Percentiles rank a stretch among this genome's conserved stretches.
Evolutionary conservation across 257 asterid species (phyloP).

Genomic region (Fraxinus cuspidata): DNA sequence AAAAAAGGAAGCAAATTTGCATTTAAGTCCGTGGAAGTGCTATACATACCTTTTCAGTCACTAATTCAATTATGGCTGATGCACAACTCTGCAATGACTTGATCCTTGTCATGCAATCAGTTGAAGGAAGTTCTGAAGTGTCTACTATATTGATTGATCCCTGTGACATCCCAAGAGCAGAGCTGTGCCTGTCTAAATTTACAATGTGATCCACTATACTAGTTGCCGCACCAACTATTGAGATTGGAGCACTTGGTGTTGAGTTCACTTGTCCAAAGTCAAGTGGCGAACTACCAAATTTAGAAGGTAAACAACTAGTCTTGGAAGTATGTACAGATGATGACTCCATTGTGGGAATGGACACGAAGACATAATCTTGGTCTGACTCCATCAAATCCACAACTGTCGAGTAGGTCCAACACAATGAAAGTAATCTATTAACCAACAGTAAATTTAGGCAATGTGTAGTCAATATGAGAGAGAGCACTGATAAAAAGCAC

Average conservation of each 20-base stretch:
- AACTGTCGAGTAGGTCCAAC: slow-evolving; percentile 43
- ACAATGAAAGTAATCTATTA: slow-evolving; percentile 14
- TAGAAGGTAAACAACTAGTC: slow-evolving; percentile 46
- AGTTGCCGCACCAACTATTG: slow-evolving; percentile 44
- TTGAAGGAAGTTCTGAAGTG: slow-evolving; percentile 55
- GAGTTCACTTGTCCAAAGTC: slow-evolving; percentile 38
- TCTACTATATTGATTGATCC: slow-evolving; percentile 49
- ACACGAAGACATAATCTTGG: slow-evolving; percentile 80
- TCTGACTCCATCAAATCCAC: slow-evolving; percentile 69
- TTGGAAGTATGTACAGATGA: slow-evolving; percentile 54
- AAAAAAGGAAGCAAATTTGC: background rate
- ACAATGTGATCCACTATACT: slow-evolving; percentile 42
- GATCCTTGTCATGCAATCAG: slow-evolving; percentile 68
- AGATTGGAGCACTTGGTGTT: slow-evolving; percentile 55
- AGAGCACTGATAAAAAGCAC: slow-evolving; percentile 37
- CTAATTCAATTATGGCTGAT: slow-evolving; percentile 65
- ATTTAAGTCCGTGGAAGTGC: background rate
- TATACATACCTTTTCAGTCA: slow-evolving; percentile 65
- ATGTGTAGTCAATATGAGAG: slow-evolving; percentile 13
- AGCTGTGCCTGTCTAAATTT: slow-evolving; percentile 49
- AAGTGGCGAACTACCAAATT: slow-evolving; percentile 48
- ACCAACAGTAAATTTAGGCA: slow-evolving; percentile 11
- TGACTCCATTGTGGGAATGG: slow-evolving; percentile 64
- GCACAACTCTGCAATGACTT: slow-evolving; percentile 68
- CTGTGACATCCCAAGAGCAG: slow-evolving; percentile 68